phyloP scores from a whole-genome alignment of 192 early-diverging fungal species.

The Nowakowskiella sp. region DNA sequence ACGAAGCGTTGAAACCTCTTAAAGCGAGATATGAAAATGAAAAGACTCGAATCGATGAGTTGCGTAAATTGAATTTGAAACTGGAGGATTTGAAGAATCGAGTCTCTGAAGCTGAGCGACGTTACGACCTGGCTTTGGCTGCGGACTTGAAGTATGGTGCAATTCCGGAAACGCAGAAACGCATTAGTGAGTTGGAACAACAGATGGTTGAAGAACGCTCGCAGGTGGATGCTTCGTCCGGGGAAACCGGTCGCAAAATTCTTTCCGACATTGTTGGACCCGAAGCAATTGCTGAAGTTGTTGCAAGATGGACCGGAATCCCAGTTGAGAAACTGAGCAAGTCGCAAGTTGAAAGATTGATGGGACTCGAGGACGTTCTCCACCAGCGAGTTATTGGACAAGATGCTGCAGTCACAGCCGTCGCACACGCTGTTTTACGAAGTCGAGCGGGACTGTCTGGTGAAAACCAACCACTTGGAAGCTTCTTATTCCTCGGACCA shows the following conservation, averaged over 20 bases:
- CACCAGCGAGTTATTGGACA: conserved; percentile 88
- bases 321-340: conserved; percentile 83
- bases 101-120: conserved; percentile 72
- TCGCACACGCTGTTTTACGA: conserved; percentile 82
- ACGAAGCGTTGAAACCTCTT: conserved; percentile 84
- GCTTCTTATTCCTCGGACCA: conserved; percentile 93
- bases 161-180: conserved; percentile 78
- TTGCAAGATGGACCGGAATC: conserved; percentile 94
- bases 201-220: conserved; percentile 60
- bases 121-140: conserved; percentile 73
- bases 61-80: conserved; percentile 78
- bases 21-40: conserved; percentile 78
- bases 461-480: conserved; percentile 71
- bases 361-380: conserved; percentile 68
- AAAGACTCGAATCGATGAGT: conserved; percentile 79
- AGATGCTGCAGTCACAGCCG: conserved; percentile 79
- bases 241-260: conserved; percentile 34
- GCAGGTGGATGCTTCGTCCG: conserved; percentile 37
- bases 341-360: conserved; percentile 75
- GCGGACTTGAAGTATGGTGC: conserved; percentile 93
- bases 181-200: conserved; percentile 62
- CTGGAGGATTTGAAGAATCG: conserved; percentile 81
- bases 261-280: conserved; percentile 80
- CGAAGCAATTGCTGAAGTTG: conserved; percentile 90
- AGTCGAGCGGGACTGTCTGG: conserved; percentile 85